Base-by-base conservation (phyloP, 768 basidiomycete species). In the Rhizopogon salebrosus region DNA sequence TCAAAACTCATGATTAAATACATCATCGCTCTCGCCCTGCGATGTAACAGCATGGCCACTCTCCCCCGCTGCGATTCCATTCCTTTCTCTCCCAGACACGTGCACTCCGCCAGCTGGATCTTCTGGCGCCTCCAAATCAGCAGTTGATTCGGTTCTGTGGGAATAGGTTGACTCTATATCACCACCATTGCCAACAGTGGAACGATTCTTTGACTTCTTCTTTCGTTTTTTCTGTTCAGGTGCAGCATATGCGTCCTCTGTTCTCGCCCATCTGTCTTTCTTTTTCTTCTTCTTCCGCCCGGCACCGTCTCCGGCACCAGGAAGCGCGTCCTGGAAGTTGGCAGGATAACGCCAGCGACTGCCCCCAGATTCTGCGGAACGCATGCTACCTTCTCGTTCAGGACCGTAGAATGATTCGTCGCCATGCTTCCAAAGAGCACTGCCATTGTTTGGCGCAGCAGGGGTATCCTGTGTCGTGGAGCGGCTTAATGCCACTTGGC, bases 231-330 rank as follows among this genome's bases (percentile, higher is more conserved):
- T 80, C 61, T 80, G 70, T 45, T 73, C 73, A 1, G 61, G 48
- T 20, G 65, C 58, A 2, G 72, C 74, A 61, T 92, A 87, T 31
- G 90, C 91, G 65, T 93, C 91, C 68, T 91, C 89, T 29, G 90
- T 92, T 68, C 87, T 76, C 54, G 85, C 89, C 86, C 87, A 92
- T 53, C 91, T 75, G 61, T 93, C 91, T 68, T 92, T 92, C 79
- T 91, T 92, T 48, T 80, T 80, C 60, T 84, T 85, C 70, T 86
- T 83, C 70, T 82, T 86, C 69, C 74, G 80, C 57, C 69, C 72
- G 51, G 58, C 54, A 24, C 55, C 56, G 51, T 75, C 73, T 56
- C 74, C 74, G 24, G 72, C 74, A 18, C 72, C 77, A 20, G 69
- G 62, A 20, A 62, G 43, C 6, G 72, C 55, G 57, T 90, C 89